These are phyloP conservation scores for Pisolithus orientalis DNA, from an alignment of 768 basidiomycete genomes.

Conservation along the genomic window DNA sequence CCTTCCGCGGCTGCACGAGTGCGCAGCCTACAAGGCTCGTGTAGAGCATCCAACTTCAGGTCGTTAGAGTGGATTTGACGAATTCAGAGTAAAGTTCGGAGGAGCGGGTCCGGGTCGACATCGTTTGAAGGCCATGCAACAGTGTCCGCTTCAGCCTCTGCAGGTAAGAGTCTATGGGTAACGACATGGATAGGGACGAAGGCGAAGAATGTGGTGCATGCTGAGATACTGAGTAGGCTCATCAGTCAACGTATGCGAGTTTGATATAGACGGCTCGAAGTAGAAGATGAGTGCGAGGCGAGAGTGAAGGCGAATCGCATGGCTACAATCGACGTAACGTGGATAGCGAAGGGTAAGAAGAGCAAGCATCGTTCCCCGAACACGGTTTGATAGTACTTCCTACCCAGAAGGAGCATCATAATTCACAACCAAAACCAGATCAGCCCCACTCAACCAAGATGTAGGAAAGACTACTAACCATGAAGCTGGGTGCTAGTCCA, in stretches of 20 bases:
- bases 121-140: constrained; percentile 23
- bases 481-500: constrained; percentile 57
- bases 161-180: constrained; percentile 60
- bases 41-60: constrained; percentile 61
- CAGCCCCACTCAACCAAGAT: background rate
- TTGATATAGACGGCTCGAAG: background rate
- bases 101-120: constrained; percentile 27
- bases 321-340: background rate
- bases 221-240: constrained; percentile 39
- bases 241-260: constrained; percentile 21
- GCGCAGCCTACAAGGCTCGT: constrained; percentile 50
- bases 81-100: constrained; percentile 79
- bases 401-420: constrained; percentile 56
- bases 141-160: constrained; percentile 28
- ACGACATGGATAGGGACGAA: constrained; percentile 26
- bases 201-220: constrained; percentile 51
- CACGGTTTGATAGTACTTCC: constrained; percentile 79
- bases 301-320: background rate
- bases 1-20: constrained; percentile 63
- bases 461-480: constrained; percentile 44
- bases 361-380: constrained; percentile 66
- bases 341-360: constrained; percentile 46
- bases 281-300: background rate
- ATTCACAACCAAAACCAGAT: background rate
- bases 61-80: constrained; percentile 63